Evolutionary conservation across 1,284 basidiomycete species (phyloP).

Genomic region (Sporisorium reilianum): DNA sequence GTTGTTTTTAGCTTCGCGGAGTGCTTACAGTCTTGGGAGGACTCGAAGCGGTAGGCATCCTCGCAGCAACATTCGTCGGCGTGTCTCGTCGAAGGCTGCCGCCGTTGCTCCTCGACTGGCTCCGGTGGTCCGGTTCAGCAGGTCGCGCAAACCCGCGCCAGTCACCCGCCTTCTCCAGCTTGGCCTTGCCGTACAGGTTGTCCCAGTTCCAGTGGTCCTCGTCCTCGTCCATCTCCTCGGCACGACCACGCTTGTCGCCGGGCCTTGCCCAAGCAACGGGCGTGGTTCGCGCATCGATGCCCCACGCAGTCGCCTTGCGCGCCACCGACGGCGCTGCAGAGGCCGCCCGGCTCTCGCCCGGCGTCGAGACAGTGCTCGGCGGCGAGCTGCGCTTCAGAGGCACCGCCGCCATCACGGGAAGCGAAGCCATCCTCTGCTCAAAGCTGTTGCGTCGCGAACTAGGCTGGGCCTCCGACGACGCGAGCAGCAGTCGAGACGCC

Average conservation of each 20-base stretch:
- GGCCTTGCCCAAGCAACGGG: slow-evolving; percentile 15
- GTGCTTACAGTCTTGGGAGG: slow-evolving; percentile 31
- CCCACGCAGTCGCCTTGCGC: slow-evolving; percentile 46
- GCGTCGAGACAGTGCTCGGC: slow-evolving; percentile 9
- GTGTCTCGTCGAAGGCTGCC: slow-evolving; percentile 16
- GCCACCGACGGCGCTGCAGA: slow-evolving; percentile 21
- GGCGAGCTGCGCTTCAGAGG: slow-evolving; percentile 53
- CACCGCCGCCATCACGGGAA: slow-evolving; percentile 53
- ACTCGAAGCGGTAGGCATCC: slow-evolving; percentile 16
- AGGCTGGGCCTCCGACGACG: slow-evolving; percentile 18
- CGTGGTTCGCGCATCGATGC: slow-evolving; percentile 44
- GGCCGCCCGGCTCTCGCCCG: slow-evolving; percentile 14
- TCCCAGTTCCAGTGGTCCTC: slow-evolving; percentile 54
- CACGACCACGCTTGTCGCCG: slow-evolving; percentile 33
- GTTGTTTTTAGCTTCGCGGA: slow-evolving; percentile 28
- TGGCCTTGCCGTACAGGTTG: slow-evolving; percentile 48
- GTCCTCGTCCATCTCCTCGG: slow-evolving; percentile 51
- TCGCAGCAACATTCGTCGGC: slow-evolving; percentile 11
- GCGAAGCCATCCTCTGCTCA: slow-evolving; percentile 53
- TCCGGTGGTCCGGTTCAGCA: slow-evolving; percentile 27
- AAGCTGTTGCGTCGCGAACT: slow-evolving; percentile 52
- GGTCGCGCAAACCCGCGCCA: slow-evolving; percentile 51
- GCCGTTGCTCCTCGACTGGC: slow-evolving; percentile 26
- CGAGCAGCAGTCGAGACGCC: slow-evolving; percentile 11
- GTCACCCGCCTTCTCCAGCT: slow-evolving; percentile 49